Evolutionary conservation across 1,284 basidiomycete genomes (phyloP).

Genomic region (Cutaneotrichosporon sp.): DNA sequence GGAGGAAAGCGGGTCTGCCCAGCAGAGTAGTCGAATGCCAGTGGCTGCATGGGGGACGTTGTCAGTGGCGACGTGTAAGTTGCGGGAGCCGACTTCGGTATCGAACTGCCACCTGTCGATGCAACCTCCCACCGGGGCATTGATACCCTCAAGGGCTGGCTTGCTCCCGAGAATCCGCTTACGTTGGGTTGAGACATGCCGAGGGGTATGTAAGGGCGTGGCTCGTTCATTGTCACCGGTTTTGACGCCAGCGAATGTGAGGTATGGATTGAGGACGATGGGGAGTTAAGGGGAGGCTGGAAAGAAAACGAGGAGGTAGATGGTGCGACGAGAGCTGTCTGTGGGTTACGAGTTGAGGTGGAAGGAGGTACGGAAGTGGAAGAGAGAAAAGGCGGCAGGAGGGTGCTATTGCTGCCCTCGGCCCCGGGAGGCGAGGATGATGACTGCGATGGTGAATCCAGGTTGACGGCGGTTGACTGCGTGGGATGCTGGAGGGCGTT

Average conservation of each 20-base stretch:
- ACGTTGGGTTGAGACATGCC: background rate
- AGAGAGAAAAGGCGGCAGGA: background rate
- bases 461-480: background rate
- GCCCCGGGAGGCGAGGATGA: background rate
- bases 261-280: background rate
- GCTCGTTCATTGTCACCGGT: background rate
- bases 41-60: background rate
- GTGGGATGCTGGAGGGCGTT: background rate
- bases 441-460: conserved; percentile 1
- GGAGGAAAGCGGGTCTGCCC: background rate
- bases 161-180: background rate
- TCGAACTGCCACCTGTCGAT: background rate
- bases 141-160: background rate
- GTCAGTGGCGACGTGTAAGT: background rate
- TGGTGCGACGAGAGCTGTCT: background rate
- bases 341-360: background rate
- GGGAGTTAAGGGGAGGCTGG: background rate
- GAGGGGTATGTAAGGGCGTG: background rate
- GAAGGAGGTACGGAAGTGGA: background rate
- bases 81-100: background rate
- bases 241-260: background rate
- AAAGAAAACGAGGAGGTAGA: background rate
- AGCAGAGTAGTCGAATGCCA: background rate
- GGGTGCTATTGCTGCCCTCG: background rate
- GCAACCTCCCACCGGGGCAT: background rate